Evolutionary conservation across 768 basidiomycete genomes (phyloP).

Genomic region (Termitomyces sp.): DNA sequence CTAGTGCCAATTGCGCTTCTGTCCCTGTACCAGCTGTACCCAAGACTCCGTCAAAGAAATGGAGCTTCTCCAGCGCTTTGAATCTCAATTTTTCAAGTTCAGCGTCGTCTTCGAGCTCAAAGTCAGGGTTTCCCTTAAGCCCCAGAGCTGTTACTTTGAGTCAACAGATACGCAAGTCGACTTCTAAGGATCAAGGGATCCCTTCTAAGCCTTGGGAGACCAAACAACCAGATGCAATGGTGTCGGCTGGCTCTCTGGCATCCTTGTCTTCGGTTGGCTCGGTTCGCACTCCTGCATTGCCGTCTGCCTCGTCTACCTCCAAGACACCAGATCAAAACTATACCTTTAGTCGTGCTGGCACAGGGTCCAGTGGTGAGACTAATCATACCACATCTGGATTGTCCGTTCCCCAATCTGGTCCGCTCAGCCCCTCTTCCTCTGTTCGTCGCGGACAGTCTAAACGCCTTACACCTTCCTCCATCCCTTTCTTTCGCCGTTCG

Average conservation of each 20-base stretch:
- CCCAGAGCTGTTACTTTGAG: constrained; percentile 66
- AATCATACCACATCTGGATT: constrained; percentile 53
- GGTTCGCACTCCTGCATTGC: constrained; percentile 44
- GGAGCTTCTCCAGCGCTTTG: constrained; percentile 88
- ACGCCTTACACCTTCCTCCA: constrained; percentile 87
- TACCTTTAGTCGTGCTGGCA: constrained; percentile 63
- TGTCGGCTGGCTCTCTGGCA: constrained; percentile 70
- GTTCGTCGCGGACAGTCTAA: constrained; percentile 68
- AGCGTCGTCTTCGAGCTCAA: constrained; percentile 56
- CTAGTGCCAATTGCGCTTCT: constrained; percentile 33
- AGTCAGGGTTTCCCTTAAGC: constrained; percentile 57
- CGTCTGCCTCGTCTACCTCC: constrained; percentile 41
- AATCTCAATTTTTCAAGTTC: constrained; percentile 71
- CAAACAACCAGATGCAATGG: constrained; percentile 71
- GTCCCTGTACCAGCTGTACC: constrained; percentile 44
- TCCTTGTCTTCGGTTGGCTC: constrained; percentile 76
- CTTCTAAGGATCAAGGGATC: constrained; percentile 60
- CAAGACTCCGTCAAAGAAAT: constrained; percentile 92
- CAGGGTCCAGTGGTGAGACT: constrained; percentile 74
- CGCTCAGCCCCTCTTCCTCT: constrained; percentile 72
- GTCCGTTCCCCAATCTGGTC: constrained; percentile 50
- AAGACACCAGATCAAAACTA: constrained; percentile 64
- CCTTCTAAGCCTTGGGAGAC: constrained; percentile 60
- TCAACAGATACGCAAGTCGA: constrained; percentile 64
- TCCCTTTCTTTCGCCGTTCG: constrained; percentile 91